A percentile compares a stretch with the other conserved stretches of the same genome.
phyloP scores from a whole-genome alignment of 2,329 filamentous ascomycete genomes.

The Phyllachora maydis region DNA sequence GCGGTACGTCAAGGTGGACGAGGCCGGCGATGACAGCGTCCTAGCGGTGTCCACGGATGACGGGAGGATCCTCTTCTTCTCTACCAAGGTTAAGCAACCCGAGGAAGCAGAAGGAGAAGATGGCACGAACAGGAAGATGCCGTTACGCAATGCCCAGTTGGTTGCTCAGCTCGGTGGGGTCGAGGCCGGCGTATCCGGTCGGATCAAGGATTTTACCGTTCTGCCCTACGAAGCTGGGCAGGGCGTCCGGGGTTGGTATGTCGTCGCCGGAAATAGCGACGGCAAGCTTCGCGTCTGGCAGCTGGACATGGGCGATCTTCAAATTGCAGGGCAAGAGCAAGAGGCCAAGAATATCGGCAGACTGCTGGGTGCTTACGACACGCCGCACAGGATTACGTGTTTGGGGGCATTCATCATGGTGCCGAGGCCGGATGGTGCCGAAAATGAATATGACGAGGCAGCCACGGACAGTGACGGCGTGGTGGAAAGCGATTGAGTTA shows the following conservation, averaged over 20 bases:
- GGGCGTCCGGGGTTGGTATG: slow-evolving; percentile 22
- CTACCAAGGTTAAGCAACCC: slow-evolving; percentile 24
- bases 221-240: slow-evolving; percentile 21
- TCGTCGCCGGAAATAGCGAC: slow-evolving; percentile 67
- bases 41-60: slow-evolving; percentile 78
- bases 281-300: slow-evolving; percentile 67
- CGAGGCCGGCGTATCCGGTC: slow-evolving; percentile 39
- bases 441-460: too few relatives aligned
- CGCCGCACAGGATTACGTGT: slow-evolving; percentile 77
- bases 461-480: too few relatives aligned
- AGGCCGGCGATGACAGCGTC: slow-evolving; percentile 24
- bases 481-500: too few relatives aligned
- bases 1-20: slow-evolving; percentile 39
- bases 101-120: slow-evolving; percentile 1
- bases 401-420: slow-evolving; percentile 73
- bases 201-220: slow-evolving; percentile 78
- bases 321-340: slow-evolving; percentile 9
- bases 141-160: slow-evolving; percentile 42
- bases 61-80: slow-evolving; percentile 68
- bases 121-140: slow-evolving; percentile 13
- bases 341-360: slow-evolving; percentile 27
- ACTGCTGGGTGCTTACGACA: slow-evolving; percentile 61
- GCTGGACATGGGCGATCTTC: slow-evolving; percentile 23
- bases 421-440: slow-evolving; percentile 37
- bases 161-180: slow-evolving; percentile 65